Evolutionary conservation across 306 rosid genomes (phyloP), one percentile per base, ranked within the genome.

Genomic region (Ormosia semicastrata): DNA sequence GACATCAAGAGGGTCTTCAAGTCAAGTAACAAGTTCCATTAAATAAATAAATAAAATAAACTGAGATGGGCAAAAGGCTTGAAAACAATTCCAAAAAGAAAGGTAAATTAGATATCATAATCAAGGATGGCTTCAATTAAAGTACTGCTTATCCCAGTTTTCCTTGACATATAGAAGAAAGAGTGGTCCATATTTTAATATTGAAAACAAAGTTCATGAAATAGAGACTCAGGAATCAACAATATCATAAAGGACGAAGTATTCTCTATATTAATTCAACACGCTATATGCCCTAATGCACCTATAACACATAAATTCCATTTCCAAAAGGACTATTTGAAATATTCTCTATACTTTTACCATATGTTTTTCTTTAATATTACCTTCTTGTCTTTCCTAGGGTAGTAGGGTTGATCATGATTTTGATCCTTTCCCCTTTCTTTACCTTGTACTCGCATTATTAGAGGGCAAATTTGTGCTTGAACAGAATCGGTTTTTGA

Each of bases 321-420:
- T 44, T 43, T 54, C 76, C 37, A 64, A 71, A 81, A 62, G 57
- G 12, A 75, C 67, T 68, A 34, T 13, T 13, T 24, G 52, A 56
- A 33, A 29, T 47, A 47, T 67, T 75, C 64, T 46, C 44, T 58
- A 58, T 57, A 58, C 57, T 75, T 36, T 47, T 15, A 66, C 30
- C 10, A 58, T 70, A 50, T 66, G 8, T 7, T 72, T 46, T 76
- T 69, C 66, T 59, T 44, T 52, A 14, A 58, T 37, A 43, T 13
- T 53, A 30, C 18, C 11, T 30, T 36, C 50, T 70, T 52, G 7
- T 8, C 66, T 81, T 71, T 56, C 74, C 66, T 63, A 64, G 78
- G 65, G 46, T 44, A 58, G 80, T 63, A 64, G 78, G 65, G 46
- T 44, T 66, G 80, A 74, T 46, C 67, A 47, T 56, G 70, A 77